Percentiles rank a stretch among this genome's conserved stretches.
These are phyloP conservation scores for Globisporangium emineosum DNA, from an alignment of 352 stramenopile genomes.

Conservation along the genomic window DNA sequence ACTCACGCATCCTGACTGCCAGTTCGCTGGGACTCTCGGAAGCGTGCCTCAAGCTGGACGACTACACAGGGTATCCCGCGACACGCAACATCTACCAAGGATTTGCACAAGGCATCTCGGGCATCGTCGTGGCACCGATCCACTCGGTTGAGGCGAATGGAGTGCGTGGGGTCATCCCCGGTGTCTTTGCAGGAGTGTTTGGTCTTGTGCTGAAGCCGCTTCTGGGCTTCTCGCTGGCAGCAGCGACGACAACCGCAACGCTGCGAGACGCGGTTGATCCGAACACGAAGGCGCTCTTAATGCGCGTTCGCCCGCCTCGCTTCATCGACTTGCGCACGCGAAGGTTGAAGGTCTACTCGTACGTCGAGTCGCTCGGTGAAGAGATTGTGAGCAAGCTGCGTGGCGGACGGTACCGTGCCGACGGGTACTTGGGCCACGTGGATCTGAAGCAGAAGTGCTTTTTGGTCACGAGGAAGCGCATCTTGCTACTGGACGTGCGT, in stretches of 20 bases:
- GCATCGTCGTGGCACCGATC: slow-evolving; percentile 81
- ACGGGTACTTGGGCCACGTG: slow-evolving; percentile 82
- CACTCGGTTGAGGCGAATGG: slow-evolving; percentile 80
- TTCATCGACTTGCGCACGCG: slow-evolving; percentile 82
- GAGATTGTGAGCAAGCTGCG: slow-evolving; percentile 82
- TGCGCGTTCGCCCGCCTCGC: slow-evolving; percentile 70
- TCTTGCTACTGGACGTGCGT: slow-evolving; percentile 77
- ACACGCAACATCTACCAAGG: slow-evolving; percentile 87
- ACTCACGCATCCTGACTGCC: slow-evolving; percentile 81
- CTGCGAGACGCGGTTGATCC: slow-evolving; percentile 77
- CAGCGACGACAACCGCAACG: slow-evolving; percentile 63
- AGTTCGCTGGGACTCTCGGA: slow-evolving; percentile 80
- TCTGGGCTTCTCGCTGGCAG: slow-evolving; percentile 71
- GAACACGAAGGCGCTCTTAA: slow-evolving; percentile 77
- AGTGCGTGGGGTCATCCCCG: slow-evolving; percentile 68
- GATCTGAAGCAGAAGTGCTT: slow-evolving; percentile 84
- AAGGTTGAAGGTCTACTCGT: slow-evolving; percentile 82
- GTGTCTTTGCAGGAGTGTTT: slow-evolving; percentile 73
- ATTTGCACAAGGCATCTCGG: slow-evolving; percentile 81
- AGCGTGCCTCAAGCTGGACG: slow-evolving; percentile 82
- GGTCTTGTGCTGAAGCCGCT: slow-evolving; percentile 82
- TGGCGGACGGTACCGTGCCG: slow-evolving; percentile 66
- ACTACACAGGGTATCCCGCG: slow-evolving; percentile 85
- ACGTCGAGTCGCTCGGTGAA: slow-evolving; percentile 85
- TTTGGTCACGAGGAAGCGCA: slow-evolving; percentile 79